A percentile compares a stretch with the other conserved stretches of the same genome.
phyloP scores from a whole-genome alignment of 768 basidiomycete species.

The Amanita rubescens region DNA sequence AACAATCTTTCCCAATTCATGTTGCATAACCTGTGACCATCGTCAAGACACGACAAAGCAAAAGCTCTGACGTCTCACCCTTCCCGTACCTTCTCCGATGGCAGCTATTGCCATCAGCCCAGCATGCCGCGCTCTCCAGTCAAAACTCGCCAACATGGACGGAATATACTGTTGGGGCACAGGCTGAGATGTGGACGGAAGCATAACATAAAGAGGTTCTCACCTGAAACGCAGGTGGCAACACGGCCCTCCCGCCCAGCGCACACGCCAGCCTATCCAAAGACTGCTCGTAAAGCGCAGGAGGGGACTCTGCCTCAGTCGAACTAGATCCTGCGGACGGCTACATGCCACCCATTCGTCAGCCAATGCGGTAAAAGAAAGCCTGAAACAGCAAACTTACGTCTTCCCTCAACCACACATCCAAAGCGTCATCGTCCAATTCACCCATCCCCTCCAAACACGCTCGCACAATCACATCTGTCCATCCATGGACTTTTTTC shows the following conservation, averaged over 20 bases:
- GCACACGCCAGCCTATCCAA: conserved; percentile 79
- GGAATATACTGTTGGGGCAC: conserved; percentile 50
- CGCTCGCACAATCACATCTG: conserved; percentile 58
- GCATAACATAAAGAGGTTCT: no score
- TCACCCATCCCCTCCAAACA: conserved; percentile 82
- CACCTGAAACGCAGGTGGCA: conserved; percentile 72
- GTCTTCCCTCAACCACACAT: conserved; percentile 66
- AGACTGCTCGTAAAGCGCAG: conserved; percentile 75
- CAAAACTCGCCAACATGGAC: conserved; percentile 70
- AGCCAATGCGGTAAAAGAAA: conserved; percentile 2
- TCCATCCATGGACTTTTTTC: conserved; percentile 62
- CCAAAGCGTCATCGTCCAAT: conserved; percentile 45
- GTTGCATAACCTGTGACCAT: conserved; percentile 56
- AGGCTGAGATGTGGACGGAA: no score
- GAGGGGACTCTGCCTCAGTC: conserved; percentile 52
- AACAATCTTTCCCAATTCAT: conserved; percentile 75
- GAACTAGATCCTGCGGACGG: conserved; percentile 57
- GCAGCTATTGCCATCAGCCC: conserved; percentile 84
- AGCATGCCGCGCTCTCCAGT: conserved; percentile 83
- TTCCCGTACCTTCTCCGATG: conserved; percentile 78
- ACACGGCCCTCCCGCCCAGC: conserved; percentile 64
- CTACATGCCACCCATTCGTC: conserved; percentile 23
- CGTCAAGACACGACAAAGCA: not conserved
- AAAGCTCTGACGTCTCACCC: conserved; percentile 28
- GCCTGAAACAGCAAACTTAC: conserved; percentile 36